phyloP scores from a whole-genome alignment of 805 yeast species.

The Metschnikowia kofuensis region DNA sequence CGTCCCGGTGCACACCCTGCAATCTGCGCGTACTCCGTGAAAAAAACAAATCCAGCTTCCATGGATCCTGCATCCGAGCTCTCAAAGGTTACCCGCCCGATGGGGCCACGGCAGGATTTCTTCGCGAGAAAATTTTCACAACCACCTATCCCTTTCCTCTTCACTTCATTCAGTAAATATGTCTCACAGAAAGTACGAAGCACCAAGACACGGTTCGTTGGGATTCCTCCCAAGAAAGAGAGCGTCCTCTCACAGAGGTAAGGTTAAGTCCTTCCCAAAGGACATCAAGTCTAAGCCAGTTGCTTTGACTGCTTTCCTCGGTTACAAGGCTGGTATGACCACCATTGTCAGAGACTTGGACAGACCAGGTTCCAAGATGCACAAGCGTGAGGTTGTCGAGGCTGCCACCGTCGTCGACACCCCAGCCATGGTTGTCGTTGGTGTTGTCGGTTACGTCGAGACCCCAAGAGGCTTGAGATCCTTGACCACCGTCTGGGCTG shows the following conservation, averaged over 20 bases:
- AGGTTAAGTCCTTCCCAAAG: slow-evolving; percentile 99
- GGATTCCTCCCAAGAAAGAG: slow-evolving; percentile 99
- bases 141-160: slow-evolving; percentile 12
- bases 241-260: slow-evolving; percentile 97
- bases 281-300: slow-evolving; percentile 97
- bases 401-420: slow-evolving; percentile 99
- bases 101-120: not conserved
- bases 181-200: slow-evolving; percentile 99
- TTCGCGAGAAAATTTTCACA: slow-evolving; percentile 10
- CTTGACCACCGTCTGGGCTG: slow-evolving; percentile 99
- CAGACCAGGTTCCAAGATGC: slow-evolving; percentile 99
- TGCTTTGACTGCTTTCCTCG: slow-evolving; percentile 98
- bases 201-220: slow-evolving; percentile 99
- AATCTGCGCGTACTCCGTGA: too few relatives aligned
- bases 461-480: slow-evolving; percentile 99
- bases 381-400: slow-evolving; percentile 99
- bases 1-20: too few relatives aligned
- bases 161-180: slow-evolving; percentile 43
- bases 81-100: slow-evolving; percentile 10
- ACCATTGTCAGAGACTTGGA: slow-evolving; percentile 99
- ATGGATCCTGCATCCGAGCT: too few relatives aligned
- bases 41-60: too few relatives aligned
- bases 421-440: slow-evolving; percentile 98
- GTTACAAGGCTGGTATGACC: slow-evolving; percentile 99
- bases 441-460: slow-evolving; percentile 99